Conservation (phyloP, 2,329 filamentous ascomycete genomes). For the Huntiella moniliformis region DNA sequence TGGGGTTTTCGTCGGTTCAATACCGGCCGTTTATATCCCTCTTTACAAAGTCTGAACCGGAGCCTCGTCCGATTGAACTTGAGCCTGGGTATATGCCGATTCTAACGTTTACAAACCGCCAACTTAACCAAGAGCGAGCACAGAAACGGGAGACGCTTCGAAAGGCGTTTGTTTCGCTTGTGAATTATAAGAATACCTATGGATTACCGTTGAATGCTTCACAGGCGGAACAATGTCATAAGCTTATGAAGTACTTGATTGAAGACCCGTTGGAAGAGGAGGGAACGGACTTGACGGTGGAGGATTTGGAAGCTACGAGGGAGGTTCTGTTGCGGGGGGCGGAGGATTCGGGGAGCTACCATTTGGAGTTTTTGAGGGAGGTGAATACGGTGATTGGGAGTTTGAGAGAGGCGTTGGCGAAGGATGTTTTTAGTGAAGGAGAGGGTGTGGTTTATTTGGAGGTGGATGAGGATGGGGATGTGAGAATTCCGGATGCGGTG, state of each 20-base stretch:
- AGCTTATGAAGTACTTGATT: slow-evolving; percentile 43
- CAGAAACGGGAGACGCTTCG: slow-evolving; percentile 45
- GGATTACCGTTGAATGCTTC: slow-evolving; percentile 39
- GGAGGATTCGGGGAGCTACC: slow-evolving; percentile 25
- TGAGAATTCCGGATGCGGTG: slow-evolving; percentile 9
- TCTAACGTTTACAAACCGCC: slow-evolving; percentile 45
- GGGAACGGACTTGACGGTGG: slow-evolving; percentile 19
- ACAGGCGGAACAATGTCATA: slow-evolving; percentile 38
- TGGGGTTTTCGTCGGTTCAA: too few species aligned
- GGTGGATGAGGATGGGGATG: slow-evolving; percentile 12
- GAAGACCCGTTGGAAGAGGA: slow-evolving; percentile 20
- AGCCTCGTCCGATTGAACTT: slow-evolving; percentile 22
- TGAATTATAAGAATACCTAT: slow-evolving; percentile 33
- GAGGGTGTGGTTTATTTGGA: slow-evolving; percentile 8
- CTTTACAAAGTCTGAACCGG: not conserved
- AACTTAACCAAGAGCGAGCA: slow-evolving; percentile 43
- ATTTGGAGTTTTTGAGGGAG: slow-evolving; percentile 28
- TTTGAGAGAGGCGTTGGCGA: slow-evolving; percentile 8
- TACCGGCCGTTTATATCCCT: too few species aligned
- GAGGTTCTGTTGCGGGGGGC: slow-evolving; percentile 25
- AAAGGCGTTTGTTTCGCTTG: slow-evolving; percentile 45
- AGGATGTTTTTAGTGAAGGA: slow-evolving; percentile 13
- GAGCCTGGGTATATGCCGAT: slow-evolving; percentile 56
- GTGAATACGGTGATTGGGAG: slow-evolving; percentile 21
- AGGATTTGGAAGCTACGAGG: slow-evolving; percentile 27